Conservation (phyloP, 1,284 basidiomycete species). For the Heliocybe sulcata region DNA sequence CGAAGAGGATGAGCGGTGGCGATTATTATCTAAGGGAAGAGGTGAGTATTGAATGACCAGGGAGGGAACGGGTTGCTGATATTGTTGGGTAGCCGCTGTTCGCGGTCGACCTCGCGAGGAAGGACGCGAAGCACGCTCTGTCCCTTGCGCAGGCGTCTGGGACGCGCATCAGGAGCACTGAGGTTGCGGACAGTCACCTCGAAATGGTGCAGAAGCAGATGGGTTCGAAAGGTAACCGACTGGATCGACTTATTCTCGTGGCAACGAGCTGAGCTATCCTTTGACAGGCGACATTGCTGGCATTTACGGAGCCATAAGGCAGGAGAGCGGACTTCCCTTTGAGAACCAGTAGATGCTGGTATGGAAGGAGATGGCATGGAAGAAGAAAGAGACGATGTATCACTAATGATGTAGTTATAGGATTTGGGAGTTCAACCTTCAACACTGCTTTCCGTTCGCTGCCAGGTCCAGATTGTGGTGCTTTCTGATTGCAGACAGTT, state of each 20-base stretch:
- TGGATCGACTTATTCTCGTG: neutral
- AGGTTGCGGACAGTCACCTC: neutral
- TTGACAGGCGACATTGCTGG: neutral
- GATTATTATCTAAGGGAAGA: neutral
- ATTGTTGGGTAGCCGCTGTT: neutral
- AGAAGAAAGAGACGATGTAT: too few species aligned
- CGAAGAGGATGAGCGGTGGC: neutral
- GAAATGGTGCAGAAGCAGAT: neutral
- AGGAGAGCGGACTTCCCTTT: neutral
- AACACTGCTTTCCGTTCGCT: too few species aligned
- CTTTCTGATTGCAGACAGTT: too few species aligned
- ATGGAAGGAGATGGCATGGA: neutral
- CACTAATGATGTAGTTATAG: neutral
- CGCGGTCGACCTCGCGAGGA: neutral
- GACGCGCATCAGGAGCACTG: neutral
- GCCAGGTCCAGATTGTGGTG: too few species aligned
- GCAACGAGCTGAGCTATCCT: neutral
- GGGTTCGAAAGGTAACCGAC: neutral
- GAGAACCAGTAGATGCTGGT: neutral
- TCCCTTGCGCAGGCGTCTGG: neutral
- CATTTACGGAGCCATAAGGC: neutral
- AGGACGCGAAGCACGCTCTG: neutral
- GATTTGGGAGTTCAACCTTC: too few species aligned
- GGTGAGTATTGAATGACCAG: neutral
- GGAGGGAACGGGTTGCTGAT: neutral